Evolutionary conservation across 768 basidiomycete genomes (phyloP).

Genomic region (Erythrobasidium yunnanense): DNA sequence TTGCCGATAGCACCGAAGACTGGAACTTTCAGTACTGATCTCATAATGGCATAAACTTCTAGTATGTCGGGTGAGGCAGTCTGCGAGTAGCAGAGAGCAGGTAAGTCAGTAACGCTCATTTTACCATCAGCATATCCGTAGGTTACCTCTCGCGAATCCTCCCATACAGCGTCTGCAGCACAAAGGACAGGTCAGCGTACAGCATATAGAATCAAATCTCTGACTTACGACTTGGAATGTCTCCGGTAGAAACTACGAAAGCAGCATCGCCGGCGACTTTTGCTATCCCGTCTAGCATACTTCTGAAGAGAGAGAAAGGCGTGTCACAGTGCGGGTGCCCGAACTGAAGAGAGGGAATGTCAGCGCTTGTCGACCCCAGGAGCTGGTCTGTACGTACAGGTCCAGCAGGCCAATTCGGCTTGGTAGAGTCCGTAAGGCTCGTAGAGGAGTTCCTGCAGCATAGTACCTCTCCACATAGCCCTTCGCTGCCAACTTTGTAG

Average conservation of each 20-base stretch:
- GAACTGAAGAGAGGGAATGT: conserved; percentile 37
- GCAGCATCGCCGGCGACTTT: conserved; percentile 30
- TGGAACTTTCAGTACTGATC: conserved; percentile 21
- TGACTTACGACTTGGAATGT: conserved; percentile 53
- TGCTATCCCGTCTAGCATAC: conserved; percentile 48
- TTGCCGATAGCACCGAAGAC: conserved; percentile 33
- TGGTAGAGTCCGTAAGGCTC: conserved; percentile 26
- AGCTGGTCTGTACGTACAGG: conserved; percentile 21
- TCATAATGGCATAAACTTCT: conserved; percentile 41
- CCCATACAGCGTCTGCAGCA: conserved; percentile 28
- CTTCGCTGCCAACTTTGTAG: conserved; percentile 50
- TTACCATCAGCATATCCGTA: not conserved
- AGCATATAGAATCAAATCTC: not conserved
- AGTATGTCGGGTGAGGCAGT: conserved; percentile 9
- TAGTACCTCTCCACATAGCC: conserved; percentile 54
- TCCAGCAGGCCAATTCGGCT: conserved; percentile 47
- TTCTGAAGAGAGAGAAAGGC: conserved; percentile 47
- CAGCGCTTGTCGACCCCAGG: conserved; percentile 10
- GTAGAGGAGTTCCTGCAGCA: conserved; percentile 48
- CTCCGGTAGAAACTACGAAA: conserved; percentile 57
- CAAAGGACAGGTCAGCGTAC: not conserved
- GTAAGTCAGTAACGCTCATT: too few relatives aligned
- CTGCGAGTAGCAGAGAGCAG: not conserved
- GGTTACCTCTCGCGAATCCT: not conserved
- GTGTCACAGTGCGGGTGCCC: conserved; percentile 52